phyloP scores from a whole-genome alignment of 805 yeast genomes.

The Suhomyces vadensis region DNA sequence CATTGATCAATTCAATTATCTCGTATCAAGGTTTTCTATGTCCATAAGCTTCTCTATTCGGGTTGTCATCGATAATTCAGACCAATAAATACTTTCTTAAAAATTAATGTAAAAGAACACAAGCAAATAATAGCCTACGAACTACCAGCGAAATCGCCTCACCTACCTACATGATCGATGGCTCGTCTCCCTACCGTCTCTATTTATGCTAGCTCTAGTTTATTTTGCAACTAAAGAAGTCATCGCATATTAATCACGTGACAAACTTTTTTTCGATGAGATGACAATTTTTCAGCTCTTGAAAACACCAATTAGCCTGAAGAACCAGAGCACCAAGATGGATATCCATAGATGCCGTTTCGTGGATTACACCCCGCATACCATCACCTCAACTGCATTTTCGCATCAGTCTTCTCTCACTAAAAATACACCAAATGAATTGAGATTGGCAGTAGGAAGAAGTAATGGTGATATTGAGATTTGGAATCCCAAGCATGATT shows the following conservation, averaged over 20 bases:
- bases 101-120: too few species aligned
- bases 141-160: too few species aligned
- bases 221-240: not conserved
- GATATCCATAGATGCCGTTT: conserved; percentile 89
- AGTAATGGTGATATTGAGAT: conserved; percentile 94
- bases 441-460: conserved; percentile 88
- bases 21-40: too few species aligned
- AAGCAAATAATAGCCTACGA: too few species aligned
- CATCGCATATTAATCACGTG: conserved; percentile 7
- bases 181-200: too few species aligned
- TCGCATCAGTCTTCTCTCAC: conserved; percentile 56
- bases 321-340: conserved; percentile 38
- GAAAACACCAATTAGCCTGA: not conserved
- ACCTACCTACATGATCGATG: too few species aligned
- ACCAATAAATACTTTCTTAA: too few species aligned
- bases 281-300: conserved; percentile 11
- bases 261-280: conserved; percentile 10
- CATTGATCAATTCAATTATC: too few species aligned
- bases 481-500: conserved; percentile 83
- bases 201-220: too few species aligned
- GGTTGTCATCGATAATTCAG: too few species aligned
- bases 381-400: conserved; percentile 79
- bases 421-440: conserved; percentile 42
- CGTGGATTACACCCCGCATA: conserved; percentile 83
- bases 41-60: too few species aligned